These are phyloP conservation scores for Teratosphaeria zuluensis DNA, from an alignment of 2,329 filamentous ascomycete genomes.

Conservation along the genomic window DNA sequence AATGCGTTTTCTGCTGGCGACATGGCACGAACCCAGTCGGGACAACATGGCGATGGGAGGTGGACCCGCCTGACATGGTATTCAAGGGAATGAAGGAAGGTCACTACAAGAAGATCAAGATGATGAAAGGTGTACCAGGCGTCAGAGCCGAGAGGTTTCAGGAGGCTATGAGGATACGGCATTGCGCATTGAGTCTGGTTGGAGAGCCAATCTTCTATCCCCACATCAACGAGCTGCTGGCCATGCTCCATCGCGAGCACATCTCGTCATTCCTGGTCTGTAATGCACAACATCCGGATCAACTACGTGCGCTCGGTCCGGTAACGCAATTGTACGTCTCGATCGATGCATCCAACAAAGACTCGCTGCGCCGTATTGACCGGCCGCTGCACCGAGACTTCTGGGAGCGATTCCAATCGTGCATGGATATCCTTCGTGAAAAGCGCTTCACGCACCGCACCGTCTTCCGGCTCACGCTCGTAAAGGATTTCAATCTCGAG, in stretches of 20 bases:
- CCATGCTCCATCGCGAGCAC: slow-evolving; percentile 70
- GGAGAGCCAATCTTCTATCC: slow-evolving; percentile 99
- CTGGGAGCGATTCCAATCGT: slow-evolving; percentile 90
- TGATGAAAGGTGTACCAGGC: slow-evolving; percentile 87
- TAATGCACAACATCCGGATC: slow-evolving; percentile 91
- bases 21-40: slow-evolving; percentile 96
- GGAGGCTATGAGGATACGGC: slow-evolving; percentile 85
- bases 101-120: slow-evolving; percentile 96
- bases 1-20: slow-evolving; percentile 98
- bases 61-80: slow-evolving; percentile 82
- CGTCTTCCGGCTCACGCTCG: slow-evolving; percentile 87
- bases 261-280: slow-evolving; percentile 95
- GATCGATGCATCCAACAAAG: slow-evolving; percentile 87
- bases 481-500: slow-evolving; percentile 96
- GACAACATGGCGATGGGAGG: slow-evolving; percentile 93
- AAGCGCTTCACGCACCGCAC: slow-evolving; percentile 80
- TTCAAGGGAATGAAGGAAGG: slow-evolving; percentile 82
- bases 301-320: slow-evolving; percentile 69
- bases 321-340: slow-evolving; percentile 95
- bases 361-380: slow-evolving; percentile 80
- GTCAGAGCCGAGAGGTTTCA: slow-evolving; percentile 84
- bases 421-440: slow-evolving; percentile 78
- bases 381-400: slow-evolving; percentile 89
- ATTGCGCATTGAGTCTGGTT: slow-evolving; percentile 85
- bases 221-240: slow-evolving; percentile 85